phyloP scores from a whole-genome alignment of 805 yeast species.

The Metschnikowia peoriensis region DNA sequence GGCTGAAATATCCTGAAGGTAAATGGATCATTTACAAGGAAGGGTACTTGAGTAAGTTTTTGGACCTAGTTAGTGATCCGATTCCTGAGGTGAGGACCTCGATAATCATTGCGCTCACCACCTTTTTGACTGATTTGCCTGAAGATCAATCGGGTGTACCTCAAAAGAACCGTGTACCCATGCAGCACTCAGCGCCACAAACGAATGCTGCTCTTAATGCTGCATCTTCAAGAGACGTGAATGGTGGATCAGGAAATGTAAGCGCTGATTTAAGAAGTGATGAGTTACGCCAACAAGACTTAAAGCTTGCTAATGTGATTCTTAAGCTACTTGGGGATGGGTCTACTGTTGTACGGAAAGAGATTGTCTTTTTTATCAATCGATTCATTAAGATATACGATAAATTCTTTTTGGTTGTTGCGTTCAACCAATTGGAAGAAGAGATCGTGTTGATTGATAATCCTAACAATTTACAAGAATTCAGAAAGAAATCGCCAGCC shows the following conservation, averaged over 20 bases:
- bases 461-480: conserved; percentile 59
- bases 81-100: conserved; percentile 95
- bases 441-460: conserved; percentile 68
- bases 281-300: conserved; percentile 65
- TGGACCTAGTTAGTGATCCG: conserved; percentile 72
- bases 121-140: conserved; percentile 56
- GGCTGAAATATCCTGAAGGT: conserved; percentile 71
- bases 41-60: conserved; percentile 55
- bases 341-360: conserved; percentile 83
- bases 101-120: conserved; percentile 67
- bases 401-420: conserved; percentile 79
- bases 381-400: conserved; percentile 67
- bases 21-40: conserved; percentile 67
- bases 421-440: conserved; percentile 79
- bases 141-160: conserved; percentile 14
- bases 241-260: conserved; percentile 13
- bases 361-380: conserved; percentile 74
- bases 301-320: conserved; percentile 65
- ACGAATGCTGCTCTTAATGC: conserved; percentile 12
- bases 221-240: background rate
- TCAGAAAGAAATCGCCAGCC: conserved; percentile 69
- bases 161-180: conserved; percentile 15
- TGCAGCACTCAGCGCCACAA: conserved; percentile 16
- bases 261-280: conserved; percentile 35
- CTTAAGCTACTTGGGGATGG: conserved; percentile 78